Evolutionary conservation across 2,329 filamentous ascomycete genomes (phyloP), one percentile per base, ranked within the genome.

Genomic region (Claviceps spartinae): DNA sequence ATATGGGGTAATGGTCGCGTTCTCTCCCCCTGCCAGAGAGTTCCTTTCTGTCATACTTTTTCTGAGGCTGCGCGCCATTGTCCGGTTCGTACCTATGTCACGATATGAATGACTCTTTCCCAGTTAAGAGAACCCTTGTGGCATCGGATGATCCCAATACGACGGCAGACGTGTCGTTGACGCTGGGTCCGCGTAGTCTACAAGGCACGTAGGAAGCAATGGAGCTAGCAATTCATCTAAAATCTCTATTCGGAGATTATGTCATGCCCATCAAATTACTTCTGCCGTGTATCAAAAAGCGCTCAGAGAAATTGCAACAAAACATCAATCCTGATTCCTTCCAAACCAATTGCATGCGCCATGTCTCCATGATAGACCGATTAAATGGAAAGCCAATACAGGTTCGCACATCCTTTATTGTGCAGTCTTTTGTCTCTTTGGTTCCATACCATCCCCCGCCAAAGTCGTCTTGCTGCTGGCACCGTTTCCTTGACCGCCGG

Each of bases 351-450:
- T 11, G 50, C 30, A 56, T 62, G 72, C 38, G 62, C 60, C 55
- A 67, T 37, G 26, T 13, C 42, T 46, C 24, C 36, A 26, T 36
- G 16, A 4, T 52, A 16, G 11, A 42, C 14, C 4, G 40, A 4
- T n/a, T 20, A 6, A 45, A 22, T n/a, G n/a, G 42, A 44, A n/a
- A 34, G 38, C 40, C 20, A 36, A 14, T 14, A 13, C 11, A 6
- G 30, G 2, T 47, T 20, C 30, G 37, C 6, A 14, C 2, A 11
- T 20, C 9, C 44, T 1, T 50, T 14, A 49, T 44, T 47, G 44
- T n/a, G 45, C 51, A 22, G 41, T 70, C 64, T 71, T 77, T 62
- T 76, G 76, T 47, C 78, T 69, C 62, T 81, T 81, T 2, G 67
- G 62, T 51, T 80, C 78, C 9, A 67, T 43, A 2, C 64, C 66